These are phyloP conservation scores for Trichosporon sp. DNA, from an alignment of 1,284 basidiomycete genomes.

Conservation along the genomic window DNA sequence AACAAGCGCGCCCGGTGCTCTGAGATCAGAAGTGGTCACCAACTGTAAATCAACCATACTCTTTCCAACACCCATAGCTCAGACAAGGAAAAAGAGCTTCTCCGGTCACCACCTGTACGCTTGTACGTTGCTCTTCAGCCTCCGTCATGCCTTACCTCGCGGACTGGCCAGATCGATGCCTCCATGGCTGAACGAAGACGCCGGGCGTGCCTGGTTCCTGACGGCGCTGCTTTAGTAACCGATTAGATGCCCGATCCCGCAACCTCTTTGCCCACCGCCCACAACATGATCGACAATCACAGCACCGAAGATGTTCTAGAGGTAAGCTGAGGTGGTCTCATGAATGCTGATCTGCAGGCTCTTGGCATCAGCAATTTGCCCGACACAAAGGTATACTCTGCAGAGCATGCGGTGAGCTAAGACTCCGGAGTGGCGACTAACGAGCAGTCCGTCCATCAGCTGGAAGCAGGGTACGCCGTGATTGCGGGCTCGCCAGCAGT, in stretches of 20 bases:
- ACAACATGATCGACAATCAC: not conserved
- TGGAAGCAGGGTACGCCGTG: not conserved
- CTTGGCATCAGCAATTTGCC: not conserved
- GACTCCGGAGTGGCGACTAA: not conserved
- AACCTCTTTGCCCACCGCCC: not conserved
- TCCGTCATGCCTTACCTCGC: too few relatives aligned
- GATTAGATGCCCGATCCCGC: not conserved
- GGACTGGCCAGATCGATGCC: not conserved
- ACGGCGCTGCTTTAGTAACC: not conserved
- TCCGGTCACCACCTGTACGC: too few relatives aligned
- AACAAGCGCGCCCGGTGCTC: too few relatives aligned
- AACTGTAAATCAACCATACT: too few relatives aligned
- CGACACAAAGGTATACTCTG: not conserved
- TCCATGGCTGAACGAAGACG: not conserved
- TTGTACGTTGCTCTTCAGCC: too few relatives aligned
- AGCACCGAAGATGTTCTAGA: not conserved
- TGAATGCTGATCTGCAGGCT: not conserved
- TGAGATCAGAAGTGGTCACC: too few relatives aligned
- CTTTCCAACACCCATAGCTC: too few relatives aligned
- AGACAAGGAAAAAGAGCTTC: too few relatives aligned
- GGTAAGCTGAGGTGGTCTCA: not conserved
- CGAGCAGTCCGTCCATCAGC: not conserved
- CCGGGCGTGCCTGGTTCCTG: not conserved
- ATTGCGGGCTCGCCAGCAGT: conserved; percentile 5
- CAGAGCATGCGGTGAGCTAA: not conserved